Evolutionary conservation across 495 filamentous ascomycete species (phyloP), one percentile per base, ranked within the genome.

Genomic region (Penicillium cinerascens): DNA sequence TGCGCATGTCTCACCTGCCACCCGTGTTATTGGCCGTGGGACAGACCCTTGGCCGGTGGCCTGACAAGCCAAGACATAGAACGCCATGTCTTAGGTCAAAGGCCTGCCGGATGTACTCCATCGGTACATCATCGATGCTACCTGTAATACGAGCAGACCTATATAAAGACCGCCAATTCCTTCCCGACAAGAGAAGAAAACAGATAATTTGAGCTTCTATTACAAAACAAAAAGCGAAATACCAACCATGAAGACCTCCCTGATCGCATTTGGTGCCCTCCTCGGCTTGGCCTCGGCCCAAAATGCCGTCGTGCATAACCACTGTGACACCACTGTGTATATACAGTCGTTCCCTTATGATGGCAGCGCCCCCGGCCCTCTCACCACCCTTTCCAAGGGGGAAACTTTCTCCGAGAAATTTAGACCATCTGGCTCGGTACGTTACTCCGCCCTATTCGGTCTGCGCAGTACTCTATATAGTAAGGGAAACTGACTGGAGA

Each of bases 271-370:
- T 29, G 21, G 55, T 51, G 58, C 58, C 44, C 23, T 67, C 27
- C 29, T 67, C 18, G 58, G 61, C 49, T 48, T 67, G 33, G 58
- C 33, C 25, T 59, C 61, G 17, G 64, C 61, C 49, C 64, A 67
- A 42, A 57, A 64, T 57, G 61, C 64, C 21, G 44, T 58, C 41
- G 64, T 67, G 42, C 1, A 61, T 42, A 67, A 67, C 46, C 44
- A 64, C 49, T 67, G 61, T 59, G 49, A 23, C 21, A 39, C 53
- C 37, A n/a, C 64, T 2, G 58, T 67, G 3, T 67, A 67, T 47
- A 50, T 67, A 43, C 64, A 67, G 53, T 67, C 64, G 17, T 60
- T 62, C 58, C 64, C 64, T 33, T 62, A 56, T 38, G 64, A 62
- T 58, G 64, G 64, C 45, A 62, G 64, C 39, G 64, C 55, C 22